Conservation (phyloP, 1,284 basidiomycete genomes). For the Ustilago loliicola region DNA sequence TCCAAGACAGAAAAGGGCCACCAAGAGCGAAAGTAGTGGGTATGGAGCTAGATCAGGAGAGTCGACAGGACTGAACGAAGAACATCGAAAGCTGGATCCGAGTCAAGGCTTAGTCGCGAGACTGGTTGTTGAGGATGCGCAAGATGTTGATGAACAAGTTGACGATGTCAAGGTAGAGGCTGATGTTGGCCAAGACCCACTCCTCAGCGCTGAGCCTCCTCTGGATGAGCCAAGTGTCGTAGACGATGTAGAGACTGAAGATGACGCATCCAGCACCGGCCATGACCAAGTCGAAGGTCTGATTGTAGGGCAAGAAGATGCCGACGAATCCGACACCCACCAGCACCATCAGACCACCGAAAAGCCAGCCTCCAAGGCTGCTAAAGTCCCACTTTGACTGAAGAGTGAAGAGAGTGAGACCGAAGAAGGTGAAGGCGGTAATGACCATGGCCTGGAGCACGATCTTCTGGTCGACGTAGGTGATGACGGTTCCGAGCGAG, state of each 20-base stretch:
- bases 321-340: conserved; percentile 75
- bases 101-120: conserved; percentile 19
- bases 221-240: conserved; percentile 87
- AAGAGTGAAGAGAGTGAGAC: conserved; percentile 81
- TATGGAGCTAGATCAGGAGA: background rate
- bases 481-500: conserved; percentile 80
- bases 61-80: background rate
- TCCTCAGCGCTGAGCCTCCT: conserved; percentile 83
- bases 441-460: conserved; percentile 89
- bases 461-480: conserved; percentile 81
- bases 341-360: conserved; percentile 74
- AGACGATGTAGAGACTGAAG: conserved; percentile 77
- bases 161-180: conserved; percentile 76
- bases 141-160: conserved; percentile 84
- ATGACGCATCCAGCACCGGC: conserved; percentile 83
- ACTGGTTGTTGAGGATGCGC: conserved; percentile 55
- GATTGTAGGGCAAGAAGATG: conserved; percentile 83
- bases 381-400: conserved; percentile 83
- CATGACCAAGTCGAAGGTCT: conserved; percentile 81
- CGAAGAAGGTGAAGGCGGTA: conserved; percentile 87
- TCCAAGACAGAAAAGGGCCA: background rate
- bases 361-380: conserved; percentile 85
- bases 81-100: background rate
- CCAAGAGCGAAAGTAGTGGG: background rate
- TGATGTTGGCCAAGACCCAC: conserved; percentile 86